These are phyloP conservation scores for Stachybotrys chlorohalonatus DNA, from an alignment of 2,329 filamentous ascomycete species.

Conservation along the genomic window DNA sequence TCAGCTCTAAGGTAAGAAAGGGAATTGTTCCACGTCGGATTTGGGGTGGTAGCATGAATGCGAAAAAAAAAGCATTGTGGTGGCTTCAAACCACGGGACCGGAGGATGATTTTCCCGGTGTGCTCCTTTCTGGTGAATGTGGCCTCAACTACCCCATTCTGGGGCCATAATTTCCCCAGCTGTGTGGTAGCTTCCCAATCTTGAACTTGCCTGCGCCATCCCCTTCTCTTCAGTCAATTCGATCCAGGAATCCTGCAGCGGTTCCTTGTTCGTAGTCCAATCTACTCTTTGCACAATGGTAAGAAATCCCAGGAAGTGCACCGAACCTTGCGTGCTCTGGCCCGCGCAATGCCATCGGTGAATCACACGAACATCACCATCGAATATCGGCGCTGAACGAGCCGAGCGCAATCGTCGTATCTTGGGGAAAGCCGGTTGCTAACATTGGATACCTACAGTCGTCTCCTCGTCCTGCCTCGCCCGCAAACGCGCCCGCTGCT, in stretches of 20 bases:
- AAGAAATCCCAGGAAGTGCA: slow-evolving; percentile 4
- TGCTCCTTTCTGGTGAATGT: slow-evolving; percentile 29
- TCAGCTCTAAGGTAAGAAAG: too few relatives aligned
- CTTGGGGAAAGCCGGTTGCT: background rate
- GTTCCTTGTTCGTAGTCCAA: slow-evolving; percentile 15
- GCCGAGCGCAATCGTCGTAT: background rate
- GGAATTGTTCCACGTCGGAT: too few relatives aligned
- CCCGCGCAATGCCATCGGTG: background rate
- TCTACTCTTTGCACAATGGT: slow-evolving; percentile 20
- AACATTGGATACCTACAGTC: slow-evolving; percentile 29
- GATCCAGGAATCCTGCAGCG: slow-evolving; percentile 23
- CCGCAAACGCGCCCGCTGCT: slow-evolving; percentile 44
- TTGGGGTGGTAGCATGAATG: too few relatives aligned
- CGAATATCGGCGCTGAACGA: background rate
- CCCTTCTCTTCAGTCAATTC: slow-evolving; percentile 13
- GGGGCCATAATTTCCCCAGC: slow-evolving; percentile 17
- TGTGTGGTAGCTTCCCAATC: slow-evolving; percentile 11
- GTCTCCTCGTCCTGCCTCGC: slow-evolving; percentile 52
- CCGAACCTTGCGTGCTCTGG: background rate
- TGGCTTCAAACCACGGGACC: slow-evolving; percentile 2
- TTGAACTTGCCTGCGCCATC: slow-evolving; percentile 10
- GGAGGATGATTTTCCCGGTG: slow-evolving; percentile 24
- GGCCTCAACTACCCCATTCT: slow-evolving; percentile 29
- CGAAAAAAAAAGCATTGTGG: background rate
- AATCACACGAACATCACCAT: background rate